These are phyloP conservation scores for Phoenix dactylifera DNA, from an alignment of 176 grass and related monocot genomes.

Conservation along the genomic window DNA sequence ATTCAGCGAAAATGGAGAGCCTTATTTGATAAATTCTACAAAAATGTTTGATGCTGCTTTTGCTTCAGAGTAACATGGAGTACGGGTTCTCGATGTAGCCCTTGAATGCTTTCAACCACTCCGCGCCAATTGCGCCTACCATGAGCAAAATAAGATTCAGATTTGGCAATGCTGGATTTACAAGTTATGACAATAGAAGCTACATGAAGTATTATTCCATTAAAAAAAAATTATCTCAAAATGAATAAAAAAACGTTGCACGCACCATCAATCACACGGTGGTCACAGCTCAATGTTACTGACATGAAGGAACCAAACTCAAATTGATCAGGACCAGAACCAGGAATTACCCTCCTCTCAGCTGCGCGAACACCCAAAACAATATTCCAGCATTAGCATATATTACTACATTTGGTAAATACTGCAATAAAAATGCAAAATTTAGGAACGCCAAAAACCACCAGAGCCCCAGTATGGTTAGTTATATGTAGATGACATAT, in stretches of 20 bases:
- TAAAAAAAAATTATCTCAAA: too few species aligned
- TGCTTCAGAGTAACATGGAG: slow-evolving; percentile 61
- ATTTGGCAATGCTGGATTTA: neutral
- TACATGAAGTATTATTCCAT: too few species aligned
- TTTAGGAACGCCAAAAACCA: too few species aligned
- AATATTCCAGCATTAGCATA: neutral
- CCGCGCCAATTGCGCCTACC: slow-evolving; percentile 76
- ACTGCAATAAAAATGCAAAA: too few species aligned
- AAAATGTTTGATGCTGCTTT: slow-evolving; percentile 14
- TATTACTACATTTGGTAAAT: neutral
- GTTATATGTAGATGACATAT: too few species aligned
- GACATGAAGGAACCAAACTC: slow-evolving; percentile 95
- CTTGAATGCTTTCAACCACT: slow-evolving; percentile 89
- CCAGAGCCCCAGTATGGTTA: too few species aligned
- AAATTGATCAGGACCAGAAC: slow-evolving; percentile 46
- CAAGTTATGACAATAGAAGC: neutral
- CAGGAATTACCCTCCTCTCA: slow-evolving; percentile 87
- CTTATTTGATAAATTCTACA: slow-evolving; percentile 39
- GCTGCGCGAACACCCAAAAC: slow-evolving; percentile 27
- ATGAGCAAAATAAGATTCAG: neutral
- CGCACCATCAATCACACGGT: slow-evolving; percentile 92
- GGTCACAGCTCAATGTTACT: slow-evolving; percentile 88
- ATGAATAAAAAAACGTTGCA: neutral
- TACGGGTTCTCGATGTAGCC: slow-evolving; percentile 87
- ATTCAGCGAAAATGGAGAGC: slow-evolving; percentile 10